phyloP scores from a whole-genome alignment of 345 rosid genomes.

The Sonneratia alba region DNA sequence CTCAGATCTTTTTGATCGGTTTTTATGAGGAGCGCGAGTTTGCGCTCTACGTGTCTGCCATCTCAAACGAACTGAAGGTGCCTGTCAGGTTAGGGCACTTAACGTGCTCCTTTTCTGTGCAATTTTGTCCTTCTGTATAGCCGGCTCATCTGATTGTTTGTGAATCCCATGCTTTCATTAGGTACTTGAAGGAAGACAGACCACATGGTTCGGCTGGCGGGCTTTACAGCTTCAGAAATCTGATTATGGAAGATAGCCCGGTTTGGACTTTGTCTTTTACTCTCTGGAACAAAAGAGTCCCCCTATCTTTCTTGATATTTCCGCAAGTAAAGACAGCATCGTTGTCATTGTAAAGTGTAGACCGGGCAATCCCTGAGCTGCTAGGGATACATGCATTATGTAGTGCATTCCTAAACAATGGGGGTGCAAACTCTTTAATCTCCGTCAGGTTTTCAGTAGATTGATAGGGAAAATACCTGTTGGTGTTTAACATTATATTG shows the following conservation, averaged over 20 bases:
- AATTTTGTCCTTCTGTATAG: not conserved
- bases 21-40: constrained; percentile 93
- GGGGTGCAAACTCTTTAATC: not conserved
- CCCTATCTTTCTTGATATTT: constrained; percentile 1
- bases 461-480: not conserved
- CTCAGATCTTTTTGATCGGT: constrained; percentile 67
- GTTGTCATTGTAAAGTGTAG: not conserved
- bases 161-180: constrained; percentile 6
- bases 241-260: constrained; percentile 85
- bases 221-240: constrained; percentile 62
- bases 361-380: not conserved
- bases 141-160: not conserved
- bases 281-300: not conserved
- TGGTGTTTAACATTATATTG: too few relatives aligned
- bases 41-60: constrained; percentile 67
- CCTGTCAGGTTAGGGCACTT: constrained; percentile 56
- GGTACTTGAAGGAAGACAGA: constrained; percentile 78
- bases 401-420: not conserved
- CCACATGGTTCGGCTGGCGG: constrained; percentile 96
- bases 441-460: not conserved
- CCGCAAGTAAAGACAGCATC: not conserved
- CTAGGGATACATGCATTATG: not conserved
- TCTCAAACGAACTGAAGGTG: constrained; percentile 76
- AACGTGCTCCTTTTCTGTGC: constrained; percentile 1
- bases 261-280: constrained; percentile 24